Base-by-base conservation (phyloP, 345 rosid species). In the Draba incana region DNA sequence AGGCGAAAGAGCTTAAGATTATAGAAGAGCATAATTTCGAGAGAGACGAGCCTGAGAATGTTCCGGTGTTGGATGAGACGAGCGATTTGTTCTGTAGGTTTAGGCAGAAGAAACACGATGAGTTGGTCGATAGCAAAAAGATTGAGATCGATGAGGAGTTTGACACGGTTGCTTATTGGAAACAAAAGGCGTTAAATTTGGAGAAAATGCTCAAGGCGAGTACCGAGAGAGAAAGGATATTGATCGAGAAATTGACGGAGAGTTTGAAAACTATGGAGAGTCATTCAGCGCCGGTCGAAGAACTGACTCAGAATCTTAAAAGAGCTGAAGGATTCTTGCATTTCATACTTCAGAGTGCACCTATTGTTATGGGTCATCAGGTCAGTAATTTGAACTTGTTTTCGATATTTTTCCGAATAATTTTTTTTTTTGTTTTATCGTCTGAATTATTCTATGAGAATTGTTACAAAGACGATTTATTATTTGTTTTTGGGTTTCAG, bases 261-360 rank as follows among this genome's bases (percentile, higher is more conserved):
- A 87, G 84, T 73, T 68, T 90, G 8, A 82, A 79, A 11, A 72
- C 81, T 62, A 64, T 93, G 74, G 98, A 88, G 79, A 84, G 66
- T 51, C 89, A 90, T 51, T 57, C 85, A 20, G 87, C 98, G 0
- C 97, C 97, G 0, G 91, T 88, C 0, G 96, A 93, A 80, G 98
- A 93, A 35, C 67, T 93, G 63, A 84, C 90, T 24, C 91, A 87
- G 75, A 90, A 88, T 69, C 85, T 93, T 42, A 84, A 82, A 41
- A 84, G 97, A 67, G 98, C 98, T 1, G 98, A 93, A 68, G 90
- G 90, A 62, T 93, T 90, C 81, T 74, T 93, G 75, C 97, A 93
- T 76, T 93, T 93, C 65, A 86, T 93, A 24, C 97, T 93, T 63
- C 94, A 88, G 77, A 87, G 71, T 83, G 98, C 98, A 42, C 97